Evolutionary conservation across 306 rosid genomes (phyloP), one percentile per base, ranked within the genome.

Genomic region (Abrus precatorius): DNA sequence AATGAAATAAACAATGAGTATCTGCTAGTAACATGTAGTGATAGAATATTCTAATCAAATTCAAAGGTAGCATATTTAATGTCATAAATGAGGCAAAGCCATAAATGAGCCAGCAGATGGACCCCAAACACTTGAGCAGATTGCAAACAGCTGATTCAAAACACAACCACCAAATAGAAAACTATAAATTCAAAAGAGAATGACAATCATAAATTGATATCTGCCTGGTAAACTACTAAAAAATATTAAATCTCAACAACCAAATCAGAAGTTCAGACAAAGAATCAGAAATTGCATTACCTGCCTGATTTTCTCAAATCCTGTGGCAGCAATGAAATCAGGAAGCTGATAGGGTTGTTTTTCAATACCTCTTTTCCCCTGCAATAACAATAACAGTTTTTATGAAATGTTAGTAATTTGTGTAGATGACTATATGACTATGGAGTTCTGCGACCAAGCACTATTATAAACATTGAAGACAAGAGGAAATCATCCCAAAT

Each of bases 361-460:
- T 84, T 92, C 98, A 13, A 94, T 94, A 80, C 98, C 98, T 74
- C 98, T 93, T 83, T 94, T 94, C 3, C 98, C 98, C 98, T 92
- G 86, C 79, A 85, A 88, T 72, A 85, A n/a, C 73, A 80, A 79
- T 52, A 64, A 80, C 73, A 69, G 49, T 34, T n/a, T 27, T 8
- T 56, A 87, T 94, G 87, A 94, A 89, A 84, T 81, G 74, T 76
- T 76, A 78, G 69, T 62, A 81, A 79, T 43, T 59, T 41, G n/a
- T 28, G 45, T 30, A 14, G 9, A 65, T 20, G 20, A 20, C 20
- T 20, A 20, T 20, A 20, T 75, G 59, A 77, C 28, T 29, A 85
- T 62, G 14, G 14, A 68, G 48, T 52, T 52, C 32, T 71, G 30
- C 10, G 78, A 74, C 79, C 20, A 84, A 57, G 67, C 69, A 56